These are phyloP conservation scores for Novymonas esmeraldas DNA, from an alignment of 208 protist species.

Conservation along the genomic window DNA sequence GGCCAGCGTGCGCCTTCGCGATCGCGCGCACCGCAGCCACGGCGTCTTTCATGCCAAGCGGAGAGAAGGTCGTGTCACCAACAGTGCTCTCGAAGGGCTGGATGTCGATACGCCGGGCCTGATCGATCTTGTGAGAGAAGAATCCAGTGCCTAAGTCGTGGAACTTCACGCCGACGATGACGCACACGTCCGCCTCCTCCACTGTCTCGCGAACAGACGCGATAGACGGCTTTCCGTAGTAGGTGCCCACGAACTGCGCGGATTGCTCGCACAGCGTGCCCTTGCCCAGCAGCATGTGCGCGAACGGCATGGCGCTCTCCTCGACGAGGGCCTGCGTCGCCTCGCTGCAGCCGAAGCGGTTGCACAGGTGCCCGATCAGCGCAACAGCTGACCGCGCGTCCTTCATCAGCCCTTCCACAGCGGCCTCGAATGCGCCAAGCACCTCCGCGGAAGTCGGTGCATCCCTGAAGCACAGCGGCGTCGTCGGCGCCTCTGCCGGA, in stretches of 20 bases:
- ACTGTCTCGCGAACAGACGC: slow-evolving; percentile 15
- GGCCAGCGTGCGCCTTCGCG: slow-evolving; percentile 27
- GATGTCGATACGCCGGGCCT: slow-evolving; percentile 26
- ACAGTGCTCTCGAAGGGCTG: slow-evolving; percentile 32
- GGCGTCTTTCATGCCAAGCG: slow-evolving; percentile 34
- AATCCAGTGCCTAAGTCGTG: slow-evolving; percentile 54
- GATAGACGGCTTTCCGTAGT: slow-evolving; percentile 26
- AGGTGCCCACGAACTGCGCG: slow-evolving; percentile 38
- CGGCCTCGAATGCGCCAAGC: slow-evolving; percentile 27
- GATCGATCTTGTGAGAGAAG: slow-evolving; percentile 42
- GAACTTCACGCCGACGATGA: slow-evolving; percentile 50
- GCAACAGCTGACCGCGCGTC: slow-evolving; percentile 16
- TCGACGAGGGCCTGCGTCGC: slow-evolving; percentile 37
- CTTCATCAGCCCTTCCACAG: slow-evolving; percentile 34
- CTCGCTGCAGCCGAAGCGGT: slow-evolving; percentile 38
- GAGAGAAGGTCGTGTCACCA: slow-evolving; percentile 1
- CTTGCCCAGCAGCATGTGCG: slow-evolving; percentile 47
- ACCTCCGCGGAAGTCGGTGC: slow-evolving; percentile 4
- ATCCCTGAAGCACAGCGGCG: slow-evolving; percentile 11
- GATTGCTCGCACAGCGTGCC: slow-evolving; percentile 53
- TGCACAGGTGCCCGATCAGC: slow-evolving; percentile 45
- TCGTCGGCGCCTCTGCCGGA: slow-evolving; percentile 3
- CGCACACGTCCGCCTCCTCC: slow-evolving; percentile 32
- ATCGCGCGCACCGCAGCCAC: slow-evolving; percentile 27
- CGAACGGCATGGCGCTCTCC: slow-evolving; percentile 39